Conservation (phyloP, 2,329 filamentous ascomycete genomes). For the Paecilomyces dactylethromorphus region DNA sequence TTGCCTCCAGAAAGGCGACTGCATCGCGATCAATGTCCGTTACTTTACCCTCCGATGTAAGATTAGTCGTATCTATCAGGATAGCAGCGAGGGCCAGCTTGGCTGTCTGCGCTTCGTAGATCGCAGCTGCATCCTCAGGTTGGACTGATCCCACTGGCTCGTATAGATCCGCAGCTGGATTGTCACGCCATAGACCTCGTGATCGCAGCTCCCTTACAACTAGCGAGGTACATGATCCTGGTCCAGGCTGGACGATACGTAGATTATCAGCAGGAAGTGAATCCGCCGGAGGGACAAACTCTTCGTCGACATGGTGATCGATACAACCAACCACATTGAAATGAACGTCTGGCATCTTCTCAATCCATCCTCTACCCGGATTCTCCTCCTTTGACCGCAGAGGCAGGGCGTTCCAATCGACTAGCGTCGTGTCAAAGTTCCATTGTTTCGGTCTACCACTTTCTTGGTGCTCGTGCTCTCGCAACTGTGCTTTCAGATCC, state of each 20-base stretch:
- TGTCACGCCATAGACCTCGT: slow-evolving; percentile 34
- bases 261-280: slow-evolving; percentile 36
- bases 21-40: slow-evolving; percentile 43
- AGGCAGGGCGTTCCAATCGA: slow-evolving; percentile 42
- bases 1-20: slow-evolving; percentile 46
- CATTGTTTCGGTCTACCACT: slow-evolving; percentile 1
- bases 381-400: slow-evolving; percentile 42
- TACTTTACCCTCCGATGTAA: slow-evolving; percentile 38
- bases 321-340: slow-evolving; percentile 48
- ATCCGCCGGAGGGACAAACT: slow-evolving; percentile 37
- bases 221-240: slow-evolving; percentile 55
- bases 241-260: slow-evolving; percentile 46
- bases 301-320: slow-evolving; percentile 58
- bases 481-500: slow-evolving; percentile 25
- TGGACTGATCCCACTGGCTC: background rate
- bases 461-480: slow-evolving; percentile 3
- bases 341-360: slow-evolving; percentile 35
- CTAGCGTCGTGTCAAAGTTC: slow-evolving; percentile 25
- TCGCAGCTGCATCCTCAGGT: slow-evolving; percentile 34
- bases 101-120: slow-evolving; percentile 24
- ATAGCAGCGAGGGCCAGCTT: slow-evolving; percentile 36
- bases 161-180: slow-evolving; percentile 23
- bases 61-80: slow-evolving; percentile 39
- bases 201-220: slow-evolving; percentile 46
- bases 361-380: slow-evolving; percentile 41